Base-by-base conservation (phyloP, 2,329 filamentous ascomycete species). In the Lachnellula occidentalis region DNA sequence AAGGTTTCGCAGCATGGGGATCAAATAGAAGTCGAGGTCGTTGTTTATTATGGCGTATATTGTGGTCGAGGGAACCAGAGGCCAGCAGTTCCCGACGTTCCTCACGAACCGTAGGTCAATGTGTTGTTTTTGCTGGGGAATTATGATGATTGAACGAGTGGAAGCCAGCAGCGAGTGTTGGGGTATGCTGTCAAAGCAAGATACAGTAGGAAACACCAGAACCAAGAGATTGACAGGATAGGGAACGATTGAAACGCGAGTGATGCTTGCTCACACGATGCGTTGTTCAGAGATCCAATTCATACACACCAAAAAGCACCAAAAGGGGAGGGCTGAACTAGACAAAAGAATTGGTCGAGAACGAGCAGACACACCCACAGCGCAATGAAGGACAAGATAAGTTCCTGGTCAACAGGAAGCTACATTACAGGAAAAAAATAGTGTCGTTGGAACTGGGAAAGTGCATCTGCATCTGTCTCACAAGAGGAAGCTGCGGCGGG, bases 161-260 rank as follows among this genome's bases (percentile, higher is more conserved):
- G 7, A 24, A 31, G 41, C 41, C 41, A 43, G 53, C 36, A 17
- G 37, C 37, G 43, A 22, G n/a, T n/a, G 34, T 46, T 14, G 36
- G 41, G 27, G 27, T 31, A 12, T 31, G 27, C 27, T 31, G 42
- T 46, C 51, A 19, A 19, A 19, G 12, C 15, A 53, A 55, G 48
- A 24, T 51, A 55, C 31, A 50, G 3, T 52, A 53, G 48, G 53
- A 59, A 54, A 57, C 54, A 57, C 50, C 48, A 58, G 56, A 55
- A 55, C 63, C 61, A 64, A 65, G 55, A 64, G 61, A 63, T 52
- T 48, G 58, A 62, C 24, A 47, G 50, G 53, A 60, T 58, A 46
- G 37, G 50, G 59, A 55, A 46, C 53, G 58, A 43, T 51, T 59
- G 65, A 66, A 67, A 64, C 61, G 55, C 45, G 37, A 57, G 50